Evolutionary conservation across 177 flowering plant species (phyloP), one percentile per base, ranked within the genome.

Genomic region (Vitis hybrid): DNA sequence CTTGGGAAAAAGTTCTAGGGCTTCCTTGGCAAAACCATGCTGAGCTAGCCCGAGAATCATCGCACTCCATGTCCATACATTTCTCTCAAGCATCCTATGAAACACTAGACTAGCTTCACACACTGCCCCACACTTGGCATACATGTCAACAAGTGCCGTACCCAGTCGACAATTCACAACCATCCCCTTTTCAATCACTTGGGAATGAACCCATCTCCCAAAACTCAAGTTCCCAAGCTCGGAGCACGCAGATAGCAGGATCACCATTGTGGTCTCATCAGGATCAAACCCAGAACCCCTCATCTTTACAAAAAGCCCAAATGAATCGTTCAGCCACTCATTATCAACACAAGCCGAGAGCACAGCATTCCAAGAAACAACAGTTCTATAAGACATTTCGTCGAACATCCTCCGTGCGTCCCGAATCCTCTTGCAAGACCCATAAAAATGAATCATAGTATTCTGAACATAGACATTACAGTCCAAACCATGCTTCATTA

Each of bases 51-150:
- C 97, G 26, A 81, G 66, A 50, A 93, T 88, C 90, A 90, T 90
- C 1, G 98, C 89, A 78, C 90, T 93, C 93, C 97, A 93, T 3
- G 92, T 87, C 93, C 93, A 86, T 2, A 91, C 91, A 78, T 87
- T 91, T 66, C 78, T 78, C 66, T 78, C 81, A 4, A 18, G 65
- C 87, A 88, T 76, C 65, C 79, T 79, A 22, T 76, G 68, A 60
- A 93, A 91, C 12, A 89, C 72, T 10, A 51, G 48, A 10, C 64
- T 65, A 1, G 92, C 89, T 67, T 60, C 76, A 45, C 26, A 71
- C 2, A 87, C 59, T 33, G 22, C 76, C n/a, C 98, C 93, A 65
- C 87, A 79, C 53, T 93, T 93, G 0, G 88, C 90, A 64, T 89
- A 89, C 94, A 91, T 89, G 64, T 90, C 87, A 70, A 89, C 89